Conservation (phyloP, 1,284 basidiomycete species). For the Erythrobasidium hasegawianum region DNA sequence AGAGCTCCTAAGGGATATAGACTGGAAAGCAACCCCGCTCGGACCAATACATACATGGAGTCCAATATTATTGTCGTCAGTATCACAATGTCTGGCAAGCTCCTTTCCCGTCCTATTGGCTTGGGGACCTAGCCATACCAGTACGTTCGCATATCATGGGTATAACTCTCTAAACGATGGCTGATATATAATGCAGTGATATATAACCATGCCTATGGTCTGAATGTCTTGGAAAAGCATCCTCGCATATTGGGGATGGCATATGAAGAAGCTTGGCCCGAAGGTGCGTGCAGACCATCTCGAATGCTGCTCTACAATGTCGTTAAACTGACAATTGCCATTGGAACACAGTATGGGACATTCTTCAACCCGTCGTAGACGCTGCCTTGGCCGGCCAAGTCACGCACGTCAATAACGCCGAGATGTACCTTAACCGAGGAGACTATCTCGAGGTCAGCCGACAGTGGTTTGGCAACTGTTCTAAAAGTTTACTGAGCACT, state of each 20-base stretch:
- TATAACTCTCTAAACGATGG: slow-evolving; percentile 4
- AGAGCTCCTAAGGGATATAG: slow-evolving; percentile 13
- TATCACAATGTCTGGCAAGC: slow-evolving; percentile 13
- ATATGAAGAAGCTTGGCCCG: slow-evolving; percentile 41
- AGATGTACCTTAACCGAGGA: slow-evolving; percentile 39
- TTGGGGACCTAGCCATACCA: slow-evolving; percentile 21
- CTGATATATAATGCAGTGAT: slow-evolving; percentile 4
- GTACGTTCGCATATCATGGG: slow-evolving; percentile 6
- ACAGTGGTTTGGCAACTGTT: too few species aligned
- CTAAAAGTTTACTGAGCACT: too few species aligned
- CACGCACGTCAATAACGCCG: slow-evolving; percentile 38
- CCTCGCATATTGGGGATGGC: slow-evolving; percentile 39
- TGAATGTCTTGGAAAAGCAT: slow-evolving; percentile 38
- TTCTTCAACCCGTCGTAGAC: not conserved
- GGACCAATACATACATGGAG: slow-evolving; percentile 25
- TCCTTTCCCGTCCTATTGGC: slow-evolving; percentile 29
- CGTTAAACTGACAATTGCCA: not conserved
- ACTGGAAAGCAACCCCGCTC: slow-evolving; percentile 26
- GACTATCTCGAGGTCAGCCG: slow-evolving; percentile 35
- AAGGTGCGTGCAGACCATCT: slow-evolving; percentile 25
- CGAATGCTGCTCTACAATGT: slow-evolving; percentile 14
- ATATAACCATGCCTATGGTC: slow-evolving; percentile 37
- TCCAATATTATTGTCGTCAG: slow-evolving; percentile 5
- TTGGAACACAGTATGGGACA: not conserved
- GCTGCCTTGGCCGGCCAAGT: slow-evolving; percentile 36